A percentile compares a stretch with the other conserved stretches of the same genome.
phyloP scores from a whole-genome alignment of 208 protist species.

The Trypanosoma caninum region DNA sequence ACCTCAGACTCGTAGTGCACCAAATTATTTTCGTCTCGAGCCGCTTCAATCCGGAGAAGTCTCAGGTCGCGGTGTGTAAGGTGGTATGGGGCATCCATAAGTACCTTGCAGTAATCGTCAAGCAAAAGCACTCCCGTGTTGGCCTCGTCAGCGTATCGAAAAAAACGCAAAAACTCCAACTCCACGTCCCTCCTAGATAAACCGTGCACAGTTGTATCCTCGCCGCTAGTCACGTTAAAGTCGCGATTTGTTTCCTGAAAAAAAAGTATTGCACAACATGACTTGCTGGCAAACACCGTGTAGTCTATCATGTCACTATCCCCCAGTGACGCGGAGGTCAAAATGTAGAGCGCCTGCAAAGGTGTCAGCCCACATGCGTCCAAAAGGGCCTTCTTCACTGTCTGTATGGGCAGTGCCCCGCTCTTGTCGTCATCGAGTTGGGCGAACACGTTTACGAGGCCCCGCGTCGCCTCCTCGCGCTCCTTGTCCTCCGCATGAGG shows the following conservation, averaged over 20 bases:
- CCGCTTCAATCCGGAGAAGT: slow-evolving; percentile 65
- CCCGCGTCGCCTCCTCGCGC: slow-evolving; percentile 27
- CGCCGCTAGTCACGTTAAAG: slow-evolving; percentile 41
- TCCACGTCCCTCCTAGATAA: slow-evolving; percentile 74
- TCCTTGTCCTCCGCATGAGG: slow-evolving; percentile 33
- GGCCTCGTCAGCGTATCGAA: slow-evolving; percentile 59
- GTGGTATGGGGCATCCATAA: slow-evolving; percentile 74
- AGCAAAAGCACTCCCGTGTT: slow-evolving; percentile 57
- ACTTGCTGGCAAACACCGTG: slow-evolving; percentile 46
- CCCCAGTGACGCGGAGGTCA: slow-evolving; percentile 49
- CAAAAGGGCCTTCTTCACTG: slow-evolving; percentile 47
- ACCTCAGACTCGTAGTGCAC: slow-evolving; percentile 81
- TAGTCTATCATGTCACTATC: slow-evolving; percentile 68
- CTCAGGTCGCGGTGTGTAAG: slow-evolving; percentile 79
- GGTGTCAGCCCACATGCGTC: slow-evolving; percentile 57
- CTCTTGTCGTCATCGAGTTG: slow-evolving; percentile 35
- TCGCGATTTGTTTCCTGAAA: slow-evolving; percentile 63
- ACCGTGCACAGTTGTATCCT: slow-evolving; percentile 75
- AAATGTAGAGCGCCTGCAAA: slow-evolving; percentile 76
- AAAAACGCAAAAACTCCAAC: slow-evolving; percentile 71
- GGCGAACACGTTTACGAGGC: slow-evolving; percentile 54
- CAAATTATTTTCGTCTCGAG: slow-evolving; percentile 32
- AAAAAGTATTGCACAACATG: slow-evolving; percentile 57
- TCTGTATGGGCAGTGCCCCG: slow-evolving; percentile 43
- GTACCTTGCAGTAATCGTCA: slow-evolving; percentile 49